Evolutionary conservation across 768 basidiomycete species (phyloP).

Genomic region (Mycena chlorophos): DNA sequence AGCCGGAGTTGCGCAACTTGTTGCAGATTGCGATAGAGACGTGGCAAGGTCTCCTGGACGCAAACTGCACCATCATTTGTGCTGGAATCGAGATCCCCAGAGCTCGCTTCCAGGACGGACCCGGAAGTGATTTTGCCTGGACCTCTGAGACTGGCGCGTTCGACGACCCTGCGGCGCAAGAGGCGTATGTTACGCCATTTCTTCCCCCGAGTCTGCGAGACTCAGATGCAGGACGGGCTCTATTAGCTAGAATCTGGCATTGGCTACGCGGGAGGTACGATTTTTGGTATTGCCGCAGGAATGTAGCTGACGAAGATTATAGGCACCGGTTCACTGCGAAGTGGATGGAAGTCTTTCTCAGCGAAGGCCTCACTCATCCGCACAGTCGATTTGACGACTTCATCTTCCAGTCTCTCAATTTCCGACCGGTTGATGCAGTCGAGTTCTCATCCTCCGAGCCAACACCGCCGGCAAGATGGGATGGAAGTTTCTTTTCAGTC

Average conservation of each 20-base stretch:
- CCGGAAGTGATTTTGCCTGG: slow-evolving; percentile 3
- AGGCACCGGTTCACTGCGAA: slow-evolving; percentile 16
- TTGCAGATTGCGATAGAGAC: neutral
- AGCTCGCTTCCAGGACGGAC: neutral
- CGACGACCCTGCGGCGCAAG: slow-evolving; percentile 1
- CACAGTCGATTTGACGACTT: slow-evolving; percentile 6
- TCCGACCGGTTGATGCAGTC: slow-evolving; percentile 18
- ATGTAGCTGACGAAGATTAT: neutral
- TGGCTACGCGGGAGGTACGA: slow-evolving; percentile 14
- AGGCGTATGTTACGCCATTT: slow-evolving; percentile 10
- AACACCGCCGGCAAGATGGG: neutral
- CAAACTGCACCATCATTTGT: neutral
- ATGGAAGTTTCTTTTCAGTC: neutral
- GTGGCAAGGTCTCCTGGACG: neutral
- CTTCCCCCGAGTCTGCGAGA: slow-evolving; percentile 1
- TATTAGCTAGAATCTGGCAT: slow-evolving; percentile 3
- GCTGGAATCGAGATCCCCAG: neutral
- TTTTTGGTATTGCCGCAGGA: neutral
- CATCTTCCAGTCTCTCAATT: slow-evolving; percentile 28
- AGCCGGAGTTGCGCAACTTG: neutral
- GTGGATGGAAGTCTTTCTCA: slow-evolving; percentile 1
- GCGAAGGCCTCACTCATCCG: slow-evolving; percentile 3
- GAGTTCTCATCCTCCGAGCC: neutral
- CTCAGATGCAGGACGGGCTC: neutral
- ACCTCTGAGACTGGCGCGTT: slow-evolving; percentile 11